Evolutionary conservation across 2,329 filamentous ascomycete species (phyloP).

Genomic region (Ascochyta koolunga): DNA sequence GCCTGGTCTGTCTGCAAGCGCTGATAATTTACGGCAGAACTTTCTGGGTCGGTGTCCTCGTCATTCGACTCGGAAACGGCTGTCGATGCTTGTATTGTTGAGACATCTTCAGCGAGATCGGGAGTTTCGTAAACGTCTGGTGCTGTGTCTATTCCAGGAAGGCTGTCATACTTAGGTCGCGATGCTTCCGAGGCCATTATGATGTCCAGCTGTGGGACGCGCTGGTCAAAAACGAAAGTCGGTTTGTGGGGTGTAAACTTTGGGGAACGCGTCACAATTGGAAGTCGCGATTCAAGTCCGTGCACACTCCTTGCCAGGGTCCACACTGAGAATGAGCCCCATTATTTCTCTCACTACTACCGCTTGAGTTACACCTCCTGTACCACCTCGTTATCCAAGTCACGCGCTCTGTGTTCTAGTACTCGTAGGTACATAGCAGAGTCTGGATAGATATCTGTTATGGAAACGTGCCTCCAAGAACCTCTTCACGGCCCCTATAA

Average conservation of each 20-base stretch:
- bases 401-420: no score
- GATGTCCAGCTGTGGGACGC: background rate
- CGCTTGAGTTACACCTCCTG: no score
- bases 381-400: no score
- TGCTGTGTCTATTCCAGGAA: slow-evolving; percentile 70
- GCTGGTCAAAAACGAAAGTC: background rate
- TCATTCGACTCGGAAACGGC: slow-evolving; percentile 56
- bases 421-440: no score
- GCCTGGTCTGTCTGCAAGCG: slow-evolving; percentile 79
- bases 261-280: slow-evolving; percentile 26
- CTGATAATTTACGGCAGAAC: slow-evolving; percentile 70
- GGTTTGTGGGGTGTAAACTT: slow-evolving; percentile 13
- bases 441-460: no score
- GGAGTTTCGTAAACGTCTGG: slow-evolving; percentile 98
- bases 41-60: slow-evolving; percentile 56
- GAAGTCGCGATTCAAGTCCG: slow-evolving; percentile 25
- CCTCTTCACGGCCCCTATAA: no score
- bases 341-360: no score
- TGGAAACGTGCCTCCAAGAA: no score
- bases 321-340: no score
- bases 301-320: background rate
- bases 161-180: slow-evolving; percentile 57
- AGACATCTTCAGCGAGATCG: slow-evolving; percentile 87
- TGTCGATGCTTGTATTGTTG: slow-evolving; percentile 68
- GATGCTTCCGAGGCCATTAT: slow-evolving; percentile 39